Percentiles rank a stretch among this genome's conserved stretches.
These are phyloP conservation scores for Pholiota conissans DNA, from an alignment of 768 basidiomycete species.

Conservation along the genomic window DNA sequence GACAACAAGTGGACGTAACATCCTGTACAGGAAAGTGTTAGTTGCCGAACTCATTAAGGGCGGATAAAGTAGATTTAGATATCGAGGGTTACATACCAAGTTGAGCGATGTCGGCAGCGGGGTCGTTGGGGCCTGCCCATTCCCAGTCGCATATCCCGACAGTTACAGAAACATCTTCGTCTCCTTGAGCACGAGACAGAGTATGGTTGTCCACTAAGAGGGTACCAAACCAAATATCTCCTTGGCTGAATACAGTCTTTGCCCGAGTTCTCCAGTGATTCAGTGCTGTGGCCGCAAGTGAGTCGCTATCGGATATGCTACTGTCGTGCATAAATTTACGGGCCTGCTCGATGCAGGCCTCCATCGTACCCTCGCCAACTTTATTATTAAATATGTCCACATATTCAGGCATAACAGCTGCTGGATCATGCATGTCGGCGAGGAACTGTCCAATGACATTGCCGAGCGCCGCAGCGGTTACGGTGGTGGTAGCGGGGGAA, in stretches of 20 bases:
- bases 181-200: background rate
- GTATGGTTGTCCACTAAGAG: constrained; percentile 5
- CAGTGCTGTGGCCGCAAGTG: constrained; percentile 1
- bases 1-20: constrained; percentile 10
- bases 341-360: constrained; percentile 6
- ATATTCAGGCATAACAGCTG: background rate
- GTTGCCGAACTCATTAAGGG: background rate
- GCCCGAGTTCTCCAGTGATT: constrained; percentile 8
- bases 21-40: background rate
- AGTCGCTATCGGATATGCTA: constrained; percentile 1
- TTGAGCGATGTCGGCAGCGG: constrained; percentile 16
- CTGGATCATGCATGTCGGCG: constrained; percentile 8
- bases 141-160: constrained; percentile 15
- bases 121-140: constrained; percentile 16
- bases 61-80: background rate
- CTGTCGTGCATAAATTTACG: constrained; percentile 2
- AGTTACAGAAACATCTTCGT: background rate
- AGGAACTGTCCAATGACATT: constrained; percentile 5
- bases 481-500: background rate
- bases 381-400: constrained; percentile 2
- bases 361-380: constrained; percentile 5
- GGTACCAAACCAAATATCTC: constrained; percentile 13
- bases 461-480: background rate
- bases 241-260: constrained; percentile 8
- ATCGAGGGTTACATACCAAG: constrained; percentile 1